Evolutionary conservation across 345 rosid species (phyloP).

Genomic region (Hypericum perforatum): DNA sequence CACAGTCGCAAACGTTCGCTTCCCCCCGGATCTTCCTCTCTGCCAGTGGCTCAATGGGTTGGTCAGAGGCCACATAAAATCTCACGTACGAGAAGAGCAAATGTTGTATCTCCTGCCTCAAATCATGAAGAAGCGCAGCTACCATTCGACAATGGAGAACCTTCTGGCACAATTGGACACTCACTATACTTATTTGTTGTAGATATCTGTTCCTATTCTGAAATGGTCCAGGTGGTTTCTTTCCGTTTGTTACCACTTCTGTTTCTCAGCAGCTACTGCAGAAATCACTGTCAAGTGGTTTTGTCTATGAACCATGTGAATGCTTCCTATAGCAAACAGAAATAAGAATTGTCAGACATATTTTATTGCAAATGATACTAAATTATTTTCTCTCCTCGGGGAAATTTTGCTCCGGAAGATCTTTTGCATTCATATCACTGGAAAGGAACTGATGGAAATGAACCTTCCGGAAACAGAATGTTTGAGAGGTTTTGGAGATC

Average conservation of each 20-base stretch:
- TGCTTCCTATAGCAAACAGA: too few relatives aligned
- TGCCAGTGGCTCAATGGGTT: slow-evolving; percentile 48
- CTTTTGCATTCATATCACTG: slow-evolving; percentile 13
- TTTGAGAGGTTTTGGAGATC: slow-evolving; percentile 12
- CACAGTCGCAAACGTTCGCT: slow-evolving; percentile 38
- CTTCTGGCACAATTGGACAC: slow-evolving; percentile 28
- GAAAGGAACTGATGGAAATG: slow-evolving; percentile 20
- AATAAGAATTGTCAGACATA: too few relatives aligned
- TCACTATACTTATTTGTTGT: too few relatives aligned
- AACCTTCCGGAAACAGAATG: slow-evolving; percentile 13
- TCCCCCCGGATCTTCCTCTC: slow-evolving; percentile 38
- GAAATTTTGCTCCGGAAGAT: slow-evolving; percentile 19
- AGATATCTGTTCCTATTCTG: too few relatives aligned
- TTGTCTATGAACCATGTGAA: too few relatives aligned
- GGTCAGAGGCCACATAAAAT: slow-evolving; percentile 49
- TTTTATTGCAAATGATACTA: neutral
- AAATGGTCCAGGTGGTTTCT: too few relatives aligned
- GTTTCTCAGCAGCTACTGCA: too few relatives aligned
- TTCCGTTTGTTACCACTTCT: too few relatives aligned
- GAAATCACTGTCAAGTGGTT: too few relatives aligned
- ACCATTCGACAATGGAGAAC: slow-evolving; percentile 29
- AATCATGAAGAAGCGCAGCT: slow-evolving; percentile 37
- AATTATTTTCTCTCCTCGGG: slow-evolving; percentile 16
- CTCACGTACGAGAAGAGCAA: slow-evolving; percentile 48
- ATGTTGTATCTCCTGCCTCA: slow-evolving; percentile 45